phyloP scores from a whole-genome alignment of 306 rosid genomes.

The Vicia villosa region DNA sequence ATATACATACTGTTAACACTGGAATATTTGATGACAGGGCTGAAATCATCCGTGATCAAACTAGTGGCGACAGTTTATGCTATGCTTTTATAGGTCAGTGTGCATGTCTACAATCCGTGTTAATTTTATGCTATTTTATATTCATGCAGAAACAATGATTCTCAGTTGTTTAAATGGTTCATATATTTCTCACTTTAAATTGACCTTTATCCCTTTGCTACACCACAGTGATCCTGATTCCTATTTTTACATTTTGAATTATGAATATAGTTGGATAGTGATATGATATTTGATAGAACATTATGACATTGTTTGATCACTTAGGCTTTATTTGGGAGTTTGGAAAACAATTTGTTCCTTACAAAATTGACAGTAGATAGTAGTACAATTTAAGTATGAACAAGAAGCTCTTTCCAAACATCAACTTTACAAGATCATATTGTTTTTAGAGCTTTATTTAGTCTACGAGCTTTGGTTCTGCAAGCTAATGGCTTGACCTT shows the following conservation, averaged over 20 bases:
- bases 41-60: slow-evolving; percentile 87
- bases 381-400: no score
- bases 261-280: neutral
- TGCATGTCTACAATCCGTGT: slow-evolving; percentile 10
- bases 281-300: no score
- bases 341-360: no score
- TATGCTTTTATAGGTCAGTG: slow-evolving; percentile 90
- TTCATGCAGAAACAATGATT: slow-evolving; percentile 26
- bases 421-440: no score
- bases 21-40: slow-evolving; percentile 63
- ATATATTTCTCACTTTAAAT: neutral
- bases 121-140: slow-evolving; percentile 12
- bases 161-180: slow-evolving; percentile 13
- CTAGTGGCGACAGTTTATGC: slow-evolving; percentile 95
- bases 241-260: neutral
- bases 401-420: no score
- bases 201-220: neutral
- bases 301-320: no score
- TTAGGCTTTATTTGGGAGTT: no score
- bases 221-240: neutral
- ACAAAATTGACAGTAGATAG: no score
- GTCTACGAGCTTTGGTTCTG: neutral
- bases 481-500: neutral
- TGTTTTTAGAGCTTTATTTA: neutral
- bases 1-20: slow-evolving; percentile 37